A percentile compares a stretch with the other conserved stretches of the same genome.
Evolutionary conservation across 306 rosid genomes (phyloP).

Genomic region (Citrullus mucosospermus): DNA sequence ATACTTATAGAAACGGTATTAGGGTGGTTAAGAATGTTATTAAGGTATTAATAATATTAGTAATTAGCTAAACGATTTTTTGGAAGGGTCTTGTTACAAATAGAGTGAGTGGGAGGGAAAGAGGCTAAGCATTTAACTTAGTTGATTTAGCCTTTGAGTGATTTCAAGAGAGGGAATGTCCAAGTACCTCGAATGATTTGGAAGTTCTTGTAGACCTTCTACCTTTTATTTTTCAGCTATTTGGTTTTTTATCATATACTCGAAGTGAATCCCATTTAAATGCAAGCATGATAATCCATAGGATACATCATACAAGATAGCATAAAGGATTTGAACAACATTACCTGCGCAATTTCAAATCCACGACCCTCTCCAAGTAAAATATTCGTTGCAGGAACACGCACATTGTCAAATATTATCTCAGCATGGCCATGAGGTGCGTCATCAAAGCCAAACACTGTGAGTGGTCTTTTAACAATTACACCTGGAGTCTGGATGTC

Average conservation of each 20-base stretch:
- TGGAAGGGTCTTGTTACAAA: no score
- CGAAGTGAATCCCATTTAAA: neutral
- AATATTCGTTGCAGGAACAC: slow-evolving; percentile 66
- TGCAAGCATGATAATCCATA: neutral
- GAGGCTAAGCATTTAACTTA: no score
- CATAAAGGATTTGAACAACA: slow-evolving; percentile 13
- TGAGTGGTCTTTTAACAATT: slow-evolving; percentile 63
- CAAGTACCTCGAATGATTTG: no score
- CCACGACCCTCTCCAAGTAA: slow-evolving; percentile 92
- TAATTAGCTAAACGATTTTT: no score
- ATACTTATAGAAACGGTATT: no score
- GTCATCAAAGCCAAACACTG: slow-evolving; percentile 89
- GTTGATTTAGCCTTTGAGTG: no score
- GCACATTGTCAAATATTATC: slow-evolving; percentile 60
- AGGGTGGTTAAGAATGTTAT: no score
- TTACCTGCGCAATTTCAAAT: slow-evolving; percentile 94
- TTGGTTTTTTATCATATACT: neutral
- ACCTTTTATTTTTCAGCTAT: neutral
- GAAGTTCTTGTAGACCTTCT: neutral
- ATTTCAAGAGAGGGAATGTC: no score
- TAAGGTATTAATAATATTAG: no score
- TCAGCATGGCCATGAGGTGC: slow-evolving; percentile 99
- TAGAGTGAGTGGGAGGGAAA: no score
- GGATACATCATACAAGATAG: neutral
- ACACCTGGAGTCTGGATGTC: slow-evolving; percentile 79